Percentiles rank a stretch among this genome's conserved stretches.
Evolutionary conservation across 192 early-diverging fungal genomes (phyloP).

Genomic region (Backusella morwellensis): DNA sequence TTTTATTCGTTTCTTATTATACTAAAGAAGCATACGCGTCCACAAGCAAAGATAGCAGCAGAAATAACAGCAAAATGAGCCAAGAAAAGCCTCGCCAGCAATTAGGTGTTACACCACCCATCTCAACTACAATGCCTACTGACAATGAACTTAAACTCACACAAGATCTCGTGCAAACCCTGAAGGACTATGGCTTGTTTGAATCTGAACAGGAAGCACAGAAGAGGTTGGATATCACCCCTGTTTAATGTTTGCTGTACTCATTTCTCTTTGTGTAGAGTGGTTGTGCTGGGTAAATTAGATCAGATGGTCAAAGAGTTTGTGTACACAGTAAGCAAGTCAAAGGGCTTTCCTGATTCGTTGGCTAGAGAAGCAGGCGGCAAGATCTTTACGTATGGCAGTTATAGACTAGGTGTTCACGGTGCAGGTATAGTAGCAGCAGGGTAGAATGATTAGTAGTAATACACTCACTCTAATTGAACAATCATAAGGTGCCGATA

Average conservation of each 20-base stretch:
- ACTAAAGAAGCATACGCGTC: background rate
- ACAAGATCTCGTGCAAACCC: constrained; percentile 61
- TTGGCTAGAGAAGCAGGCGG: constrained; percentile 87
- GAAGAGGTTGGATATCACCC: constrained; percentile 58
- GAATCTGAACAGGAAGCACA: constrained; percentile 84
- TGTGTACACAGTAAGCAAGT: constrained; percentile 73
- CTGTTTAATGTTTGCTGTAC: background rate
- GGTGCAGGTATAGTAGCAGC: constrained; percentile 59
- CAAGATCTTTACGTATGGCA: constrained; percentile 98
- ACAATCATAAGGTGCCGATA: constrained; percentile 76
- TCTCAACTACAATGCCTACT: constrained; percentile 62
- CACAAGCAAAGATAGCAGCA: background rate
- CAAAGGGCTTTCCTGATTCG: constrained; percentile 72
- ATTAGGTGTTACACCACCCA: constrained; percentile 82
- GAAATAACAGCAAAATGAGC: background rate
- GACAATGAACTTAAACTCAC: constrained; percentile 67
- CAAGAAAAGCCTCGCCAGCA: constrained; percentile 37
- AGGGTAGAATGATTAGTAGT: background rate
- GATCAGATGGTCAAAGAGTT: constrained; percentile 90
- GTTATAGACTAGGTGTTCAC: constrained; percentile 94
- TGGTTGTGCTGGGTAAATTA: constrained; percentile 86
- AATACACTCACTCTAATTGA: background rate
- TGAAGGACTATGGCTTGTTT: constrained; percentile 75
- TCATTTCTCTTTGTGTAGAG: constrained; percentile 43
- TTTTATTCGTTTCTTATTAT: background rate